Base-by-base conservation (phyloP, 1,284 basidiomycete genomes). In the Trametes pubescens region DNA sequence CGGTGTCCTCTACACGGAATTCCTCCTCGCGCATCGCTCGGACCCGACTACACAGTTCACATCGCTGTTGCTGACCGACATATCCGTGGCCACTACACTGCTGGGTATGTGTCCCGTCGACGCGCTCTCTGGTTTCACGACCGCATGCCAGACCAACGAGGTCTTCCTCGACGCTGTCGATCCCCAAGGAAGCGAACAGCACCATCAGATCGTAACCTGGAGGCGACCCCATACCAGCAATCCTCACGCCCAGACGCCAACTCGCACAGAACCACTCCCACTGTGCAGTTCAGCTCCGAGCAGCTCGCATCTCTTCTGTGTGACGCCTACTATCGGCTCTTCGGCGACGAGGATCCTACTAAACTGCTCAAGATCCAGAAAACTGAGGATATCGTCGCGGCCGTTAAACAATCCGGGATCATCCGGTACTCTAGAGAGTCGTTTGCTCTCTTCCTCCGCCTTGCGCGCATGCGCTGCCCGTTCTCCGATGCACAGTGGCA, bases 261-360 rank as follows among this genome's bases (percentile, higher is more conserved):
- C 11, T 21, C 49, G 29, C 10, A n/a, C 38, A 4, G 51, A 4
- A n/a, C 18, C 32, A 11, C 38, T 24, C 16, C 29, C 26, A 11
- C 1, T 18, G 16, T 35, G n/a, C n/a, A 48, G 9, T 9, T 29
- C 46, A 64, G 62, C 77, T 0, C 59, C 53, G 14, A 22, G 5
- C 74, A 79, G 22, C 75, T 87, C 26, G 81, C 74, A 14, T 64
- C 67, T n/a, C 66, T 83, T 32, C 66, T 88, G 2, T 84, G 80
- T 59, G 69, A 73, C 7, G 68, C 86, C 7, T 87, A 87, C 67
- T 65, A 73, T 18, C 69, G 75, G n/a, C 80, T 87, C 76, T 87
- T 87, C 55, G 64, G 70, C 4, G 66, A 77, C 29, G 82, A 83
- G 61, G 70, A 78, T 46, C 18, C 72, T 11, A 35, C 51, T 8